Conservation (phyloP, 768 basidiomycete species). For the Rhodotorula sphaerocarpa region DNA sequence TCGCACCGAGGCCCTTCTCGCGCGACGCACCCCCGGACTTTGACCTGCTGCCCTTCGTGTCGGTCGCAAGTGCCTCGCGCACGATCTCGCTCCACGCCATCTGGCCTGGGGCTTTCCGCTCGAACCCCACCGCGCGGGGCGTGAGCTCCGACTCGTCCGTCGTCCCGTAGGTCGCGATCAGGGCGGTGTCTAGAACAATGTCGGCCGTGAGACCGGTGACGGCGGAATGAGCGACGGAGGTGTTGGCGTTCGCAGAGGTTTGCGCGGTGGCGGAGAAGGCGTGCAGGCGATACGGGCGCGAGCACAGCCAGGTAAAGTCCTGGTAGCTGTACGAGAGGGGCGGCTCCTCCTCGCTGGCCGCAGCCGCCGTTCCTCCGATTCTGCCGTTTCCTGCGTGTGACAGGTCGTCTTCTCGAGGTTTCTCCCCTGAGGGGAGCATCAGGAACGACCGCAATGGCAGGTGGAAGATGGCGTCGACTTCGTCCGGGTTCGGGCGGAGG, state of each 20-base stretch:
- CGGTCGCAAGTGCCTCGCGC: slow-evolving; percentile 10
- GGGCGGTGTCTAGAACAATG: slow-evolving; percentile 22
- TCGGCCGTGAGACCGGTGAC: slow-evolving; percentile 38
- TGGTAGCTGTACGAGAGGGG: slow-evolving; percentile 2
- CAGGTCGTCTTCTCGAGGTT: too few species aligned
- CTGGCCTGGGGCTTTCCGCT: slow-evolving; percentile 21
- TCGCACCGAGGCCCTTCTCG: not conserved
- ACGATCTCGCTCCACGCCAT: slow-evolving; percentile 25
- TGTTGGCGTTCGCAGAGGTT: too few species aligned
- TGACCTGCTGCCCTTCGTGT: not conserved
- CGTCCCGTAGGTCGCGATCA: slow-evolving; percentile 3
- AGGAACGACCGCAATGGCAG: slow-evolving; percentile 18
- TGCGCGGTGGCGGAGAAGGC: slow-evolving; percentile 11
- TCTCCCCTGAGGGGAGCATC: not conserved
- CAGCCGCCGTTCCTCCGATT: not conserved
- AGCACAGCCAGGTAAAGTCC: slow-evolving; percentile 23
- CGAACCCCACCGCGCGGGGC: slow-evolving; percentile 11
- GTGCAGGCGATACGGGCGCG: slow-evolving; percentile 33
- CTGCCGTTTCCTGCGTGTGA: too few species aligned
- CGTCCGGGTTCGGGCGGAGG: slow-evolving; percentile 25
- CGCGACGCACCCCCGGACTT: not conserved
- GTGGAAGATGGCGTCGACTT: slow-evolving; percentile 36
- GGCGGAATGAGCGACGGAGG: slow-evolving; percentile 10
- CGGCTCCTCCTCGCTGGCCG: not conserved
- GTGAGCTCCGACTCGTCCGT: too few species aligned